A percentile compares a stretch with the other conserved stretches of the same genome.
Conservation (phyloP, 2,329 filamentous ascomycete species). For the Ceratocystis destructans region DNA sequence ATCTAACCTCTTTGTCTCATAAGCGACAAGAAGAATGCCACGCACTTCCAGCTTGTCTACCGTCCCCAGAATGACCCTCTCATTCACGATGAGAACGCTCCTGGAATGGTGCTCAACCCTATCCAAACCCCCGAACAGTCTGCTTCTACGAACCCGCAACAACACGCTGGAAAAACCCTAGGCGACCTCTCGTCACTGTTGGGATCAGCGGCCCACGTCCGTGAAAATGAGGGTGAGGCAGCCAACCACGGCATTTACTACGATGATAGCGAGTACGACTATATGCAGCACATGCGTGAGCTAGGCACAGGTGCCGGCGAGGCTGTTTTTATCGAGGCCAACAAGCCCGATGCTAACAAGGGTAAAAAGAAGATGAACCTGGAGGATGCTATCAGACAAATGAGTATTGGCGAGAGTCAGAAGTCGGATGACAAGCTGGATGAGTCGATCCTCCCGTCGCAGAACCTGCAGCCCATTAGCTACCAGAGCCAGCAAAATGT, state of each 20-base stretch:
- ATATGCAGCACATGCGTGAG: slow-evolving; percentile 97
- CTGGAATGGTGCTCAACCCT: slow-evolving; percentile 79
- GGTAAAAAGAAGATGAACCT: slow-evolving; percentile 62
- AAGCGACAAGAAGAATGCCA: slow-evolving; percentile 75
- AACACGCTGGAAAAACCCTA: slow-evolving; percentile 41
- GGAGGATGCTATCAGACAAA: slow-evolving; percentile 63
- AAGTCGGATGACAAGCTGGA: slow-evolving; percentile 48
- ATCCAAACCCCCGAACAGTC: slow-evolving; percentile 30
- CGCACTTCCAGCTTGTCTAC: slow-evolving; percentile 88
- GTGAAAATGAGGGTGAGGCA: slow-evolving; percentile 88
- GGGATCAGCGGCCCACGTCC: slow-evolving; percentile 51
- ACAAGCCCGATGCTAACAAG: slow-evolving; percentile 43
- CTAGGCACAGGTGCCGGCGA: slow-evolving; percentile 56
- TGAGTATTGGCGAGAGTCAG: slow-evolving; percentile 37
- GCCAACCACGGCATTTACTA: slow-evolving; percentile 88
- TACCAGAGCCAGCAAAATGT: slow-evolving; percentile 91
- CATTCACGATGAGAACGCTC: slow-evolving; percentile 81
- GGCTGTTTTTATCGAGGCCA: slow-evolving; percentile 70
- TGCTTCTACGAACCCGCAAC: slow-evolving; percentile 28
- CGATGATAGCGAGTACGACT: slow-evolving; percentile 93
- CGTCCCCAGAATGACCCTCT: slow-evolving; percentile 94
- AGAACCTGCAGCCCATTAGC: slow-evolving; percentile 60
- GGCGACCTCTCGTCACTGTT: slow-evolving; percentile 66
- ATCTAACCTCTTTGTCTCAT: slow-evolving; percentile 19
- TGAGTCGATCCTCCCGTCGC: slow-evolving; percentile 62